Evolutionary conservation across 2,329 filamentous ascomycete genomes (phyloP).

Genomic region (Xylariales sp.): DNA sequence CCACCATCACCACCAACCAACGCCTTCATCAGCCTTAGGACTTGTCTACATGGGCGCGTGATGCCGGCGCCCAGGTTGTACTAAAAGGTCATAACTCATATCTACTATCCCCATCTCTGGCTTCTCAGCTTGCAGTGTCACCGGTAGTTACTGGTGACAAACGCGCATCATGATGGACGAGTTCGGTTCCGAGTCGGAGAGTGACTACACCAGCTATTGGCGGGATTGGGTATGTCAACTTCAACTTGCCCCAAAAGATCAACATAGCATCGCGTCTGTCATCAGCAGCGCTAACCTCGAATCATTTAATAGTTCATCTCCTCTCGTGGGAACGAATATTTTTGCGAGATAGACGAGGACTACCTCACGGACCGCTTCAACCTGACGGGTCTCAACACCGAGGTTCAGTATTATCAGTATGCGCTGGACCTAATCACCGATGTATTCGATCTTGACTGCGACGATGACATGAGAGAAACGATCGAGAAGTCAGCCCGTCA

Average conservation of each 20-base stretch:
- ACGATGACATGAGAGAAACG: slow-evolving; percentile 96
- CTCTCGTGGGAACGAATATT: slow-evolving; percentile 96
- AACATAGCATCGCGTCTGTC: no score
- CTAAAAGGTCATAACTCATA: slow-evolving; percentile 16
- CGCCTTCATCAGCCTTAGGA: not conserved
- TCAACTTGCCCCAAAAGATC: no score
- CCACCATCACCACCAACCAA: not conserved
- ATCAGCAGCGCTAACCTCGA: no score
- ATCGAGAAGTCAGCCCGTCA: slow-evolving; percentile 97
- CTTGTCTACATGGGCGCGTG: slow-evolving; percentile 1
- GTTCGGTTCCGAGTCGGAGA: slow-evolving; percentile 95
- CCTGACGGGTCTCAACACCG: slow-evolving; percentile 91
- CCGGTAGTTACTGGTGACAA: slow-evolving; percentile 1
- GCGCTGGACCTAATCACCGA: slow-evolving; percentile 95
- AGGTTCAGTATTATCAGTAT: slow-evolving; percentile 99
- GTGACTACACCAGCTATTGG: slow-evolving; percentile 99
- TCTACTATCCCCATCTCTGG: not conserved
- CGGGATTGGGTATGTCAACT: slow-evolving; percentile 95
- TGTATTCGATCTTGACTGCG: slow-evolving; percentile 97
- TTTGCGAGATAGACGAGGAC: slow-evolving; percentile 99
- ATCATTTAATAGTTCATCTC: slow-evolving; percentile 78
- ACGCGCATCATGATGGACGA: slow-evolving; percentile 71
- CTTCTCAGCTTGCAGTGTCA: no score
- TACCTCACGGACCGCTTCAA: slow-evolving; percentile 98
- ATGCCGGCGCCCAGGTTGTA: slow-evolving; percentile 2